phyloP scores from a whole-genome alignment of 106 monocot genomes.

The Allium fistulosum region DNA sequence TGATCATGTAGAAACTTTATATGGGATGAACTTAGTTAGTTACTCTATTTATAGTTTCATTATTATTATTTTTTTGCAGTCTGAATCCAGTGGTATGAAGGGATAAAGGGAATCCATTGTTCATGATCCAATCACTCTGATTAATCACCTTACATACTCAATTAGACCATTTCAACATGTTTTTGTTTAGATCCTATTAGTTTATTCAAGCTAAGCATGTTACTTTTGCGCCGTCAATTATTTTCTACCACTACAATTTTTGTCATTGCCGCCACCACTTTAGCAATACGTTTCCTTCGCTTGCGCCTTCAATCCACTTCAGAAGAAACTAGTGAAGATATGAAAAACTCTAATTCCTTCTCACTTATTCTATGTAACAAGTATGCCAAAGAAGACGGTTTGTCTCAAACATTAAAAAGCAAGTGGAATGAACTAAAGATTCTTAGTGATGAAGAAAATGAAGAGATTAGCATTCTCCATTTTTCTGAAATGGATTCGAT shows the following conservation, averaged over 20 bases:
- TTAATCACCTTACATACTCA: not conserved
- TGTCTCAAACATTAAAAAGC: conserved; percentile 23
- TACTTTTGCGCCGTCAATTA: not conserved
- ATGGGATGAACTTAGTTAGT: not conserved
- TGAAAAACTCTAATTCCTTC: conserved; percentile 1
- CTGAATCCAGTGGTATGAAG: not conserved
- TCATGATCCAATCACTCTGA: not conserved
- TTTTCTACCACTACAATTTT: not conserved
- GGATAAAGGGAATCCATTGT: not conserved
- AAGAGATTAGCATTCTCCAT: conserved; percentile 21
- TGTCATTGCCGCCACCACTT: not conserved
- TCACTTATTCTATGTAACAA: conserved; percentile 34
- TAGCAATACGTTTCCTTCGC: conserved; percentile 6
- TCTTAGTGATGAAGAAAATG: conserved; percentile 12
- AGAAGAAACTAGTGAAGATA: not conserved
- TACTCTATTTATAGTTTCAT: not conserved
- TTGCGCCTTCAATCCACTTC: not conserved
- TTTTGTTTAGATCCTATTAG: not conserved
- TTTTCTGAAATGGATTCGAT: conserved; percentile 18
- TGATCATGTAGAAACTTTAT: too few species aligned
- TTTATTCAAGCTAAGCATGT: conserved; percentile 6
- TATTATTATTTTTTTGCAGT: not conserved
- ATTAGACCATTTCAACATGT: not conserved
- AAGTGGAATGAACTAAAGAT: conserved; percentile 27
- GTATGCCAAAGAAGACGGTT: conserved; percentile 25